phyloP scores from a whole-genome alignment of 805 yeast species.

The Cyberlindnera euphorbiae region DNA sequence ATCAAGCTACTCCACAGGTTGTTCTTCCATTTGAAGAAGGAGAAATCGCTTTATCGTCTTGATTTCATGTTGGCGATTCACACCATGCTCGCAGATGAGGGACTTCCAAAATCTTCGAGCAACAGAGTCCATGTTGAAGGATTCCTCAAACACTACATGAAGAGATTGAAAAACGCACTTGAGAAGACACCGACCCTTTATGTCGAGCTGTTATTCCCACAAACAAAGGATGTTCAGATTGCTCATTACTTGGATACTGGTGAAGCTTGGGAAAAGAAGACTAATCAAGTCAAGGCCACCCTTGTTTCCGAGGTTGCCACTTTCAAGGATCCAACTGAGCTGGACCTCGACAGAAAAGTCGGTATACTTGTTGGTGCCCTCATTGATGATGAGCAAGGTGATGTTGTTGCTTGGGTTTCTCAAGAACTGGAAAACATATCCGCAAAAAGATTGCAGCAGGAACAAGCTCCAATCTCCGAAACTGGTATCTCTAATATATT shows the following conservation, averaged over 20 bases:
- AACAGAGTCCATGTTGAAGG: slow-evolving; percentile 58
- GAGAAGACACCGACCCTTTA: slow-evolving; percentile 48
- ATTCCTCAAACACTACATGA: slow-evolving; percentile 62
- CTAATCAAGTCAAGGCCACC: slow-evolving; percentile 13
- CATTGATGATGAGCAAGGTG: slow-evolving; percentile 38
- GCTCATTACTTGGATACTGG: slow-evolving; percentile 59
- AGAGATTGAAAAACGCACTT: slow-evolving; percentile 44
- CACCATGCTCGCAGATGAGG: slow-evolving; percentile 46
- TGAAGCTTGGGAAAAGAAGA: slow-evolving; percentile 25
- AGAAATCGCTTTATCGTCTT: slow-evolving; percentile 55
- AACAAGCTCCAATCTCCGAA: not conserved
- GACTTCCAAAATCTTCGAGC: slow-evolving; percentile 40
- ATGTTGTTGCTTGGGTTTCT: slow-evolving; percentile 40
- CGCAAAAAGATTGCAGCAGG: slow-evolving; percentile 23
- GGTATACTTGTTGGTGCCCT: slow-evolving; percentile 48
- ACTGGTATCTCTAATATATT: not conserved
- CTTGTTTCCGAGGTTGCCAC: slow-evolving; percentile 18
- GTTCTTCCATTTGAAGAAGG: slow-evolving; percentile 57
- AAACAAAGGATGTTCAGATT: slow-evolving; percentile 41
- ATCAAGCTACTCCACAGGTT: slow-evolving; percentile 68
- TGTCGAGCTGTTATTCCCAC: slow-evolving; percentile 64
- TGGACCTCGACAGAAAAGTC: slow-evolving; percentile 42
- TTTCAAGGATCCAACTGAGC: slow-evolving; percentile 24
- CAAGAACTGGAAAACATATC: slow-evolving; percentile 32
- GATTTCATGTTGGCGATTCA: slow-evolving; percentile 65